Evolutionary conservation across 2,329 filamentous ascomycete species (phyloP).

Genomic region (Aschersonia sp.): DNA sequence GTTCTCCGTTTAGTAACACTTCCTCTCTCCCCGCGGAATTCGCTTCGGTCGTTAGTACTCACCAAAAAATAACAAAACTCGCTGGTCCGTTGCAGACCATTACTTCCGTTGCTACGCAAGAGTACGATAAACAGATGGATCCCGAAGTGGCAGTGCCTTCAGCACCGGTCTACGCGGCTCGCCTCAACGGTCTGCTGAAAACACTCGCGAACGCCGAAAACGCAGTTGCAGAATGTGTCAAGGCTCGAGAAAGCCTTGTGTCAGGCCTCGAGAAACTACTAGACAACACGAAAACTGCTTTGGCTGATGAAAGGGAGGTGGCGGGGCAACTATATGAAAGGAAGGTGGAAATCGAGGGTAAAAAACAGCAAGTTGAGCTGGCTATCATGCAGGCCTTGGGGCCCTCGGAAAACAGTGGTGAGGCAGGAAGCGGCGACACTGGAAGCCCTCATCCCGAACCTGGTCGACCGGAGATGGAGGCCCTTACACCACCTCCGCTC

Average conservation of each 20-base stretch:
- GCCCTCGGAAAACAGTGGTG: slow-evolving; percentile 36
- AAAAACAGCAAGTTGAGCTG: slow-evolving; percentile 80
- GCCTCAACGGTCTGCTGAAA: slow-evolving; percentile 79
- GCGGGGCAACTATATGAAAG: slow-evolving; percentile 49
- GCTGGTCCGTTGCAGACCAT: slow-evolving; percentile 52
- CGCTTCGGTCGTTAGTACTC: slow-evolving; percentile 55
- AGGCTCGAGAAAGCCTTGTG: slow-evolving; percentile 66
- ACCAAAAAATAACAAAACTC: slow-evolving; percentile 61
- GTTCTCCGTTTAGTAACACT: slow-evolving; percentile 43
- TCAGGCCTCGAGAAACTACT: slow-evolving; percentile 71
- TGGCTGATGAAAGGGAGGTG: slow-evolving; percentile 55
- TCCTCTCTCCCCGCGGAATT: slow-evolving; percentile 58
- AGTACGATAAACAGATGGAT: slow-evolving; percentile 74
- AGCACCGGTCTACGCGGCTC: slow-evolving; percentile 80
- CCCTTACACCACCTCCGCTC: slow-evolving; percentile 65
- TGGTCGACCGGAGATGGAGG: slow-evolving; percentile 69
- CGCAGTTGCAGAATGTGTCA: slow-evolving; percentile 78
- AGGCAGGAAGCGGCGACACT: slow-evolving; percentile 30
- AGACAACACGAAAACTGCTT: slow-evolving; percentile 52
- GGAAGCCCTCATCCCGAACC: slow-evolving; percentile 39
- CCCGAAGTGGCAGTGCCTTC: slow-evolving; percentile 54
- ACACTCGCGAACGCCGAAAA: slow-evolving; percentile 76
- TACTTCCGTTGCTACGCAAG: slow-evolving; percentile 56
- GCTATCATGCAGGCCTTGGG: slow-evolving; percentile 76
- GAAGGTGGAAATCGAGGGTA: slow-evolving; percentile 59